Percentiles rank a stretch among this genome's conserved stretches.
Evolutionary conservation across 371 early-diverging fungal genomes (phyloP).

Genomic region (Actinomortierella ambigua): DNA sequence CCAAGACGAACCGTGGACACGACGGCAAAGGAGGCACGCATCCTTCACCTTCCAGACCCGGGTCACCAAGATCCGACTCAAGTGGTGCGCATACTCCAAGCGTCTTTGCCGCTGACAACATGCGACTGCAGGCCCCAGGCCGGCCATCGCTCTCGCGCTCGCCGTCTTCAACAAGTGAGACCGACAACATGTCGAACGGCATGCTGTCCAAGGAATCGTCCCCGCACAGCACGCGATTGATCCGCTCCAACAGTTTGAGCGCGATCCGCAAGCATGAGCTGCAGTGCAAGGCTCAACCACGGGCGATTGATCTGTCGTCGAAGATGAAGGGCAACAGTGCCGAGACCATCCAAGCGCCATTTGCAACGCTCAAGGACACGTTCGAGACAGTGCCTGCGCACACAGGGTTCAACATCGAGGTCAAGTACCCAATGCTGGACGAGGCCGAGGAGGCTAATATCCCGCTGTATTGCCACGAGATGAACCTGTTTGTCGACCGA

Average conservation of each 20-base stretch:
- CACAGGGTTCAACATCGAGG: constrained; percentile 95
- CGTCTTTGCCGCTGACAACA: constrained; percentile 1
- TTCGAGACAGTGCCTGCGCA: constrained; percentile 76
- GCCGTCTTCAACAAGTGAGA: neutral
- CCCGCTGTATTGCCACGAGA: constrained; percentile 66
- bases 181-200: constrained; percentile 5
- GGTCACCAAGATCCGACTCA: constrained; percentile 5
- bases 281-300: constrained; percentile 14
- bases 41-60: constrained; percentile 23
- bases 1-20: constrained; percentile 9
- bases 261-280: constrained; percentile 48
- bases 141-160: neutral
- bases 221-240: constrained; percentile 38
- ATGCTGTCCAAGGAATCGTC: neutral
- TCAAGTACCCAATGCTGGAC: constrained; percentile 94
- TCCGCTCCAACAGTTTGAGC: constrained; percentile 59
- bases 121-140: neutral
- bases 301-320: constrained; percentile 19
- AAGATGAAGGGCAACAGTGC: constrained; percentile 73
- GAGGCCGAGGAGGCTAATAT: constrained; percentile 81
- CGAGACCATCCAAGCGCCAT: constrained; percentile 79
- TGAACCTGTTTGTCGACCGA: constrained; percentile 87
- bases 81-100: neutral
- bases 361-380: constrained; percentile 82
- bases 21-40: constrained; percentile 9